Evolutionary conservation across 495 filamentous ascomycete species (phyloP), one percentile per base, ranked within the genome.

Genomic region (Podospora fimiseda): DNA sequence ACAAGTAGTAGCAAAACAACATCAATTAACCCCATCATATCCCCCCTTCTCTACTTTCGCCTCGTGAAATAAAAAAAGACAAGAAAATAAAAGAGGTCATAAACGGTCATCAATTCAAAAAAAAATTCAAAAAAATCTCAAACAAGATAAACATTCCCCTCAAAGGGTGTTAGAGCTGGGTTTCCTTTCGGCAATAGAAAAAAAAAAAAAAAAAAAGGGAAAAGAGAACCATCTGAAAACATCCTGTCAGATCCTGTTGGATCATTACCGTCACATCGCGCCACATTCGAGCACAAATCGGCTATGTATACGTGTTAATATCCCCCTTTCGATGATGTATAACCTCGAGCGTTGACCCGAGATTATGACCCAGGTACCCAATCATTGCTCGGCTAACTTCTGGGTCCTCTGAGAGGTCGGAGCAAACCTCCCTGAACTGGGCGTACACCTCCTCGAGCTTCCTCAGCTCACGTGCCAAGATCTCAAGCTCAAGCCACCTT

Each of bases 361-460:
- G 61, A 11, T 56, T 72, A 30, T 72, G 70, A 9, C 68, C 67
- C 36, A 74, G 65, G 46, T 74, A 69, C 6, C 63, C 62, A 53
- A 73, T 70, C 65, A 74, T 64, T 16, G 69, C 66, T 48, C 68
- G 66, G 51, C 63, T 70, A 20, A 72, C 65, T 21, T 69, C 62
- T n/a, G 65, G 59, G 45, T 74, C 65, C 21, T 71, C 69, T n/a
- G 66, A 67, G 5, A 66, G 53, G 42, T 72, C 67, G 38, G 63
- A 60, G 48, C 65, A 74, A 8, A 67, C 63, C 37, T 75, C 70
- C 38, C 68, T 55, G 57, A 74, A 77, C 13, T 63, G 64, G 2
- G 60, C 55, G 38, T 77, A 67, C 4, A 74, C 64, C 11, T 67
- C 67, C 38, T 76, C 67, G 3, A 79, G 62, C 51, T 74, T 78